phyloP scores from a whole-genome alignment of 2,329 filamentous ascomycete species.

The Mollisiaceae sp. region DNA sequence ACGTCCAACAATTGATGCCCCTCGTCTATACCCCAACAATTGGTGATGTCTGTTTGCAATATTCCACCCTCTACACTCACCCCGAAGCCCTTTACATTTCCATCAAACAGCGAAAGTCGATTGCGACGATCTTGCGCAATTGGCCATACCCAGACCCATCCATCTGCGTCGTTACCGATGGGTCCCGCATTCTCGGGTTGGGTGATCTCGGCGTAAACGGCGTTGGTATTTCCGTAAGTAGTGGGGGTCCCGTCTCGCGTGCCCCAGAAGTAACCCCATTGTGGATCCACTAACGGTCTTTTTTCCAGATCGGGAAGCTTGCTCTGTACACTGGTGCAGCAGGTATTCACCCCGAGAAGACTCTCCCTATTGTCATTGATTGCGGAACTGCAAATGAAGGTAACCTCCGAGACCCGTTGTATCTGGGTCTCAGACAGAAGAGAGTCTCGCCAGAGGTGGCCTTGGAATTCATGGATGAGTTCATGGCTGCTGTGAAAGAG shows the following conservation, averaged over 20 bases:
- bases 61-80: slow-evolving; percentile 93
- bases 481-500: slow-evolving; percentile 90
- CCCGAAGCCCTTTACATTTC: slow-evolving; percentile 97
- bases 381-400: slow-evolving; percentile 69
- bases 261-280: background rate
- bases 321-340: slow-evolving; percentile 94
- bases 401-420: slow-evolving; percentile 74
- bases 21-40: slow-evolving; percentile 90
- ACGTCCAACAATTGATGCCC: slow-evolving; percentile 79
- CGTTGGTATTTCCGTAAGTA: slow-evolving; percentile 89
- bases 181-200: slow-evolving; percentile 88
- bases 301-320: slow-evolving; percentile 79
- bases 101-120: slow-evolving; percentile 90
- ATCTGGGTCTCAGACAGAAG: slow-evolving; percentile 86
- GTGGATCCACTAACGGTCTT: slow-evolving; percentile 17
- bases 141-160: slow-evolving; percentile 91
- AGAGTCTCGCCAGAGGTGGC: slow-evolving; percentile 80
- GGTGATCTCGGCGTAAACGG: slow-evolving; percentile 96
- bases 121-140: slow-evolving; percentile 86
- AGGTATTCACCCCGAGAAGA: slow-evolving; percentile 90
- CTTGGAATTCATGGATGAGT: slow-evolving; percentile 92
- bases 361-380: slow-evolving; percentile 72
- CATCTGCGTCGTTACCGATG: slow-evolving; percentile 96
- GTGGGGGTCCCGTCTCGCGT: slow-evolving; percentile 41
- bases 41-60: slow-evolving; percentile 94